phyloP scores from a whole-genome alignment of 331 rosid species.

The Stylosanthes scabra region DNA sequence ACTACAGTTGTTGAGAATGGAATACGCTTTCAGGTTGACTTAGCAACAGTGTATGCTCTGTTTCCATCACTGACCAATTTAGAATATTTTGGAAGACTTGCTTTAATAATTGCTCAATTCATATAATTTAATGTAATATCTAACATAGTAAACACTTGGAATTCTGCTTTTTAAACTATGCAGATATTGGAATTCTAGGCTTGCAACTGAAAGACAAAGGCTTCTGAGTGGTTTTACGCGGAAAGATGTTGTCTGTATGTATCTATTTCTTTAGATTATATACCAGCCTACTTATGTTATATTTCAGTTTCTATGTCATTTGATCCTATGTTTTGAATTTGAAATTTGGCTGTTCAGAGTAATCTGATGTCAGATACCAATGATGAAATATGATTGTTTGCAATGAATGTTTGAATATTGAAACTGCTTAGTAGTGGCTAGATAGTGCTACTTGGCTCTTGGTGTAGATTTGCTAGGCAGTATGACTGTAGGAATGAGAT shows the following conservation, averaged over 20 bases:
- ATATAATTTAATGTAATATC: slow-evolving; percentile 20
- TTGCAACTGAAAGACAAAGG: slow-evolving; percentile 90
- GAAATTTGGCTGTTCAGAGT: slow-evolving; percentile 34
- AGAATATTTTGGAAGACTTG: slow-evolving; percentile 34
- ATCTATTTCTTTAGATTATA: slow-evolving; percentile 14
- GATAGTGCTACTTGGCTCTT: neutral
- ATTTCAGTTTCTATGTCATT: slow-evolving; percentile 15
- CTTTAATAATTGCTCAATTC: slow-evolving; percentile 28
- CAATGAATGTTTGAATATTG: slow-evolving; percentile 3
- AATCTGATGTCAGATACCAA: slow-evolving; percentile 27
- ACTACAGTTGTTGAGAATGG: slow-evolving; percentile 90
- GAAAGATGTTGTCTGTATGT: slow-evolving; percentile 86
- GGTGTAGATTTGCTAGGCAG: neutral
- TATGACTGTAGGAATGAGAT: neutral
- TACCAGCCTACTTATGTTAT: slow-evolving; percentile 19
- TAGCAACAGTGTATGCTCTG: slow-evolving; percentile 85
- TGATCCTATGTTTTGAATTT: slow-evolving; percentile 18
- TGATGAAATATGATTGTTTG: slow-evolving; percentile 26
- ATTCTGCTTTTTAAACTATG: slow-evolving; percentile 31
- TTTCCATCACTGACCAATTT: slow-evolving; percentile 39
- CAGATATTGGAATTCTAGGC: slow-evolving; percentile 98
- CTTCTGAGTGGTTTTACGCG: slow-evolving; percentile 72
- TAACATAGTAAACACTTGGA: neutral
- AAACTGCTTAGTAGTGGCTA: slow-evolving; percentile 14
- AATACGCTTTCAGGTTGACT: slow-evolving; percentile 85